Evolutionary conservation across 176 grass and related monocot genomes (phyloP), one percentile per base, ranked within the genome.

Genomic region (Pontederia paniculata): DNA sequence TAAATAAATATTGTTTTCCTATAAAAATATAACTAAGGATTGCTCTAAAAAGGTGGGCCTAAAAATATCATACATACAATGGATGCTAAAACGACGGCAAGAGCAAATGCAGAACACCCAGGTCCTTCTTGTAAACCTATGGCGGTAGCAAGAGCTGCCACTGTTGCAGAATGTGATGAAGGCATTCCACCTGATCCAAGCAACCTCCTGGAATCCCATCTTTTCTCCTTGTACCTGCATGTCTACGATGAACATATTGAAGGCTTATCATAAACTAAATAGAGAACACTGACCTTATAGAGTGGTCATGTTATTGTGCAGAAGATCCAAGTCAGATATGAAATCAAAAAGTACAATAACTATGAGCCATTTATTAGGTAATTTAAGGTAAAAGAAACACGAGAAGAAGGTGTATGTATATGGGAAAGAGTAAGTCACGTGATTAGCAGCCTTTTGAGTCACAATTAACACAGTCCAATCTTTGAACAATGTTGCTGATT

Each of bases 161-260:
- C 87, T 0, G 94, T 88, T 2, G 94, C 87, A 41, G 86, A 91
- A 61, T 89, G 80, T 48, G 94, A 98, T 45, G 94, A 98, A 74
- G 89, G 79, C 68, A 98, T 70, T 57, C 94, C 94, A 58, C 87
- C 78, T 48, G 87, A 98, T 12, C 52, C 85, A 44, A 91, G 69
- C 54, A 98, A 93, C 63, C 85, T 88, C 66, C 69, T 91, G 46
- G 87, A 80, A 88, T 98, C 94, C 83, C 77, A 88, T 66, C 52
- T 82, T 77, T 88, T 98, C 86, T 98, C 94, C 68, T 98, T 98
- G 69, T 88, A 84, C 94, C 94, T 98, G 94, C 71, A 77, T 80
- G 72, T 98, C 87, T 91, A 91, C 77, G 75, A 88, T 57, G 83
- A 62, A 82, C 65, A 67, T 61, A 69, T 69, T 74, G 46, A 19